These are phyloP conservation scores for Nematocida sp. DNA, from an alignment of 371 early-diverging fungal species.

Conservation along the genomic window DNA sequence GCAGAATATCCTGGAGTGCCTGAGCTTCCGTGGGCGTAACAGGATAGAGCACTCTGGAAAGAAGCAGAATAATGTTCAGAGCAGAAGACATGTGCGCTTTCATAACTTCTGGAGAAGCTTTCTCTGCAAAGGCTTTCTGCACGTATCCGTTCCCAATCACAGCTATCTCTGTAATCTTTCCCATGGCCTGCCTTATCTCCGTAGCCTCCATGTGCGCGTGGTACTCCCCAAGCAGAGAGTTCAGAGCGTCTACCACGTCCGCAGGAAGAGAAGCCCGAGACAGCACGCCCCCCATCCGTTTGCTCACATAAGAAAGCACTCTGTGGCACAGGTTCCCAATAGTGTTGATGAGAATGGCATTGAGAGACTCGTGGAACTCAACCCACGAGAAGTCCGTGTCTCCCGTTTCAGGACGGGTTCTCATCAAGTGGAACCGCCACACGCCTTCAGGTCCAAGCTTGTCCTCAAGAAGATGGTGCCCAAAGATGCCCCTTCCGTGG, in stretches of 20 bases:
- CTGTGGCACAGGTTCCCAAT: constrained; percentile 97
- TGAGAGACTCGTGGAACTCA: constrained; percentile 83
- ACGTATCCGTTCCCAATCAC: constrained; percentile 85
- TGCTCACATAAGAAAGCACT: constrained; percentile 80
- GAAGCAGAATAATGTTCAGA: constrained; percentile 13
- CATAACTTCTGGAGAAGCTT: constrained; percentile 75
- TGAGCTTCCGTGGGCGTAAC: not conserved
- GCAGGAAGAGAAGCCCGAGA: constrained; percentile 65
- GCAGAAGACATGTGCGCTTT: constrained; percentile 67
- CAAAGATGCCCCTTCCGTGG: constrained; percentile 92
- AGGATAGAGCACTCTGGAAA: constrained; percentile 12
- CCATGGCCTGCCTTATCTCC: constrained; percentile 76
- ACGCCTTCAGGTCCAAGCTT: constrained; percentile 81
- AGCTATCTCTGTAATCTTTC: constrained; percentile 80
- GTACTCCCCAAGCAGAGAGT: constrained; percentile 72
- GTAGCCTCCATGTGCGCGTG: constrained; percentile 73
- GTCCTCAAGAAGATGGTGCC: constrained; percentile 77
- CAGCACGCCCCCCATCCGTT: constrained; percentile 75
- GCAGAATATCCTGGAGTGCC: not conserved
- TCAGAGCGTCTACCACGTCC: constrained; percentile 72
- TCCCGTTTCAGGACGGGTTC: constrained; percentile 83
- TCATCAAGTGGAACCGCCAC: constrained; percentile 94
- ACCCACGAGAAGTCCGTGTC: constrained; percentile 89
- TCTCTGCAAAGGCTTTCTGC: constrained; percentile 70
- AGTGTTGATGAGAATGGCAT: constrained; percentile 78